These are phyloP conservation scores for Fusarium sp. DNA, from an alignment of 2,329 filamentous ascomycete species.

Conservation along the genomic window DNA sequence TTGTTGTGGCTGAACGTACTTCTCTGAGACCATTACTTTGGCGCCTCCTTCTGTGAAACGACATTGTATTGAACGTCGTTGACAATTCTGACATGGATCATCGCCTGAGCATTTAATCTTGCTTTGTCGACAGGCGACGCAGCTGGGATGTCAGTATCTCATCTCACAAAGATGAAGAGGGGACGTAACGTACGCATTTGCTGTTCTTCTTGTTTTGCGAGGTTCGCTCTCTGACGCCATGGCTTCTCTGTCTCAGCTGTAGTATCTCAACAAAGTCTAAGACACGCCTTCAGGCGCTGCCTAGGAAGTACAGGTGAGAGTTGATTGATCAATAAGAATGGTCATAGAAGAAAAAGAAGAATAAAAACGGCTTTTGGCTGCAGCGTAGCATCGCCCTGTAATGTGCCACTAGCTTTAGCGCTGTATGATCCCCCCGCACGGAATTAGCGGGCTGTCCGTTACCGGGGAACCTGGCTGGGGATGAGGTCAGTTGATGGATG, in stretches of 20 bases:
- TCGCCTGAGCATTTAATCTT: conserved; percentile 54
- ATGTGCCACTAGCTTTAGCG: background rate
- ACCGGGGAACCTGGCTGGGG: conserved; percentile 20
- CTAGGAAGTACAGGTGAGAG: no score
- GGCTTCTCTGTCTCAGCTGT: no score
- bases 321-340: conserved; percentile 5
- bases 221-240: conserved; percentile 33
- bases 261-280: no score
- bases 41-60: conserved; percentile 48
- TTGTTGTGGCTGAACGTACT: conserved; percentile 34
- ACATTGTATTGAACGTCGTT: conserved; percentile 48
- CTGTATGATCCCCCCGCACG: conserved; percentile 11
- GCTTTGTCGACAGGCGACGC: conserved; percentile 50
- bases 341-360: conserved; percentile 3
- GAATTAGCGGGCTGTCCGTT: conserved; percentile 17
- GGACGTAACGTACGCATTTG: conserved; percentile 42
- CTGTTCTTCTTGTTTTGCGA: conserved; percentile 44
- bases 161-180: background rate
- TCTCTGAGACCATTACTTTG: conserved; percentile 51
- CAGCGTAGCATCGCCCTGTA: conserved; percentile 11
- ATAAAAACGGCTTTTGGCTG: conserved; percentile 15
- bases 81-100: conserved; percentile 50
- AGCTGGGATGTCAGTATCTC: conserved; percentile 37
- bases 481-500: background rate
- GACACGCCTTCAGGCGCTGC: no score